Conservation (phyloP, 1,139 yeast species). For the Saccharomycopsis hybrid region DNA sequence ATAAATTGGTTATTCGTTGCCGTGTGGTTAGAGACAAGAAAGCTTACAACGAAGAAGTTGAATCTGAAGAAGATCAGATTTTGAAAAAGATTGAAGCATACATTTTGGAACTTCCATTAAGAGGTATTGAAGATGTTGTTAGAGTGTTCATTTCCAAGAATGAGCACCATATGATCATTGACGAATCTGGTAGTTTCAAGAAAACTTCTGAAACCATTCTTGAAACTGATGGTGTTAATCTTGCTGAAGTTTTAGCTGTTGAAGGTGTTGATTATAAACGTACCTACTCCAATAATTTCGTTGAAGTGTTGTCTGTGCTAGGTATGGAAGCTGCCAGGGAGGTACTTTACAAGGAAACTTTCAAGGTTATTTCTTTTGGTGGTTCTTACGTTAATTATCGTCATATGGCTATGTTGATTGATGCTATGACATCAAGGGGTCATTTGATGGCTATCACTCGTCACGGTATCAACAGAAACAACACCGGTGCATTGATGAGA, state of each 20-base stretch:
- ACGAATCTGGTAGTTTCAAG: constrained; percentile 76
- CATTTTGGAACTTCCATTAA: constrained; percentile 89
- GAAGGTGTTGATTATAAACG: constrained; percentile 90
- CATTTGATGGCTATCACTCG: constrained; percentile 98
- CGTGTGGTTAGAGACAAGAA: constrained; percentile 97
- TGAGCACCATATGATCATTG: constrained; percentile 74
- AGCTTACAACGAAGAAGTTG: constrained; percentile 85
- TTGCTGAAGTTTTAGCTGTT: constrained; percentile 91
- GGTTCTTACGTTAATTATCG: constrained; percentile 99
- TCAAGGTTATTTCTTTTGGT: constrained; percentile 97
- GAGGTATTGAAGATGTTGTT: constrained; percentile 93
- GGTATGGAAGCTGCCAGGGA: constrained; percentile 99
- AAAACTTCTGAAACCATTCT: constrained; percentile 96
- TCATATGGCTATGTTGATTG: constrained; percentile 95
- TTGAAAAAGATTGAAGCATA: constrained; percentile 92
- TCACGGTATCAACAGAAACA: constrained; percentile 98
- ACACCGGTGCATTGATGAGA: constrained; percentile 98
- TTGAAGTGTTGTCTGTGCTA: constrained; percentile 87
- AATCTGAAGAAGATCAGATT: constrained; percentile 95
- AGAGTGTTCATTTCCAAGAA: constrained; percentile 65
- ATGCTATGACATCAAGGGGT: constrained; percentile 98
- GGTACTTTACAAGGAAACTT: constrained; percentile 86
- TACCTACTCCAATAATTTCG: constrained; percentile 92
- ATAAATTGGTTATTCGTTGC: constrained; percentile 93
- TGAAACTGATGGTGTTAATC: constrained; percentile 97